Evolutionary conservation across 2,329 filamentous ascomycete species (phyloP).

Genomic region (Sordariomycetes sp.): DNA sequence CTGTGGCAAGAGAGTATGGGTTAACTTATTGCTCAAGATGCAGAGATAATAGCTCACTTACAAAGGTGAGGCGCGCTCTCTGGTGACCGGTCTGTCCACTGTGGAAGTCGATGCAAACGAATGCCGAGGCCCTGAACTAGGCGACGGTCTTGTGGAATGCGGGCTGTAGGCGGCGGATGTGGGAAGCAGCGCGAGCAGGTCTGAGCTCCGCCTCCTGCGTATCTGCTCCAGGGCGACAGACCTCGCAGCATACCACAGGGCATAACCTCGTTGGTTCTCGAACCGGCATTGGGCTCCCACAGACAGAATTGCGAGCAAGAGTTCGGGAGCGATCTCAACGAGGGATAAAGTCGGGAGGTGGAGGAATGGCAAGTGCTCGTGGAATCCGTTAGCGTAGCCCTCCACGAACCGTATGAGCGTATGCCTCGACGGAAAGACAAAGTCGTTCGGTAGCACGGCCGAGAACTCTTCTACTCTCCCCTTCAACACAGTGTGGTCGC

Average conservation of each 20-base stretch:
- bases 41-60: slow-evolving; percentile 22
- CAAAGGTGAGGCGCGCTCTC: slow-evolving; percentile 50
- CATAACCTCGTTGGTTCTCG: slow-evolving; percentile 46
- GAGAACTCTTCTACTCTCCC: slow-evolving; percentile 52
- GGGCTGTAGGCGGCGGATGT: slow-evolving; percentile 48
- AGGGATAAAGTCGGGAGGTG: slow-evolving; percentile 57
- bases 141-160: slow-evolving; percentile 48
- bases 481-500: slow-evolving; percentile 44
- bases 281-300: slow-evolving; percentile 59
- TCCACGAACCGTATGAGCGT: slow-evolving; percentile 59
- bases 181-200: slow-evolving; percentile 44
- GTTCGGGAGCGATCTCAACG: slow-evolving; percentile 54
- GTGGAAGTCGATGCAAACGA: slow-evolving; percentile 45
- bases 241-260: slow-evolving; percentile 51
- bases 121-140: slow-evolving; percentile 30
- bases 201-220: slow-evolving; percentile 42
- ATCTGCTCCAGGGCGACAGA: slow-evolving; percentile 49
- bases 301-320: slow-evolving; percentile 56
- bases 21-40: neutral
- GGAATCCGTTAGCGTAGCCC: slow-evolving; percentile 59
- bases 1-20: slow-evolving; percentile 16
- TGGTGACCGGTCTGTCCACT: slow-evolving; percentile 43
- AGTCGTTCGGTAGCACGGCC: slow-evolving; percentile 47
- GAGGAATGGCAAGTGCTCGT: slow-evolving; percentile 46
- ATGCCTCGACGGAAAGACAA: slow-evolving; percentile 58